A percentile compares a stretch with the other conserved stretches of the same genome.
These are phyloP conservation scores for Backusella australiensis DNA, from an alignment of 192 early-diverging fungal genomes.

Conservation along the genomic window DNA sequence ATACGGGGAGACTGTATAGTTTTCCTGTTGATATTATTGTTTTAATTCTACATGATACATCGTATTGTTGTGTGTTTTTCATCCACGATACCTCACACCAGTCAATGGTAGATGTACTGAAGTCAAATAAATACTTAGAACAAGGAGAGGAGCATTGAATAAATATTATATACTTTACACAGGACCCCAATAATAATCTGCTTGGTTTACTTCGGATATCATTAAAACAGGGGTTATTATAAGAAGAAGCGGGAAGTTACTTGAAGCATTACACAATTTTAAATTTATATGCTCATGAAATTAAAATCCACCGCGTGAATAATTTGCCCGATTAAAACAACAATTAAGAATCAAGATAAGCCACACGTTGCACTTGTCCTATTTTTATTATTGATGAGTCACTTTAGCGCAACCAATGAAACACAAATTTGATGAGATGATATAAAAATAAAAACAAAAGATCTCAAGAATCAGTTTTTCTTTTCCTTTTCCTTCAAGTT, in stretches of 20 bases:
- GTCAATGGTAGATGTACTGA: conserved; percentile 60
- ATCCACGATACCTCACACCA: conserved; percentile 64
- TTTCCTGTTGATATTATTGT: conserved; percentile 46
- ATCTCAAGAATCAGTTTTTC: neutral
- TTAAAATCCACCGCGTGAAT: conserved; percentile 5
- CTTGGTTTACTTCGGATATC: neutral
- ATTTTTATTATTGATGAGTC: neutral
- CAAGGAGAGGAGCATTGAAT: neutral
- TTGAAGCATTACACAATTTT: conserved; percentile 5
- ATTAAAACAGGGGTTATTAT: neutral
- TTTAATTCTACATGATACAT: neutral
- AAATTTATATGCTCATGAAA: neutral
- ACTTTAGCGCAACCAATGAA: neutral
- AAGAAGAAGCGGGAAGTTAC: neutral
- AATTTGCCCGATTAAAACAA: neutral
- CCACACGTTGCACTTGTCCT: neutral
- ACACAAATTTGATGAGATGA: neutral
- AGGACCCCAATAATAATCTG: conserved; percentile 19
- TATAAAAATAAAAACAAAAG: conserved; percentile 1
- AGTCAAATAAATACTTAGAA: neutral
- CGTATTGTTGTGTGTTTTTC: conserved; percentile 15
- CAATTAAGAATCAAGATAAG: neutral
- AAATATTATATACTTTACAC: conserved; percentile 7
- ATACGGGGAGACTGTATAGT: conserved; percentile 66
- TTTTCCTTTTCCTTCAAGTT: neutral